Percentiles rank a stretch among this genome's conserved stretches.
Conservation (phyloP, 192 early-diverging fungal genomes). For the Coemansia sp. region DNA sequence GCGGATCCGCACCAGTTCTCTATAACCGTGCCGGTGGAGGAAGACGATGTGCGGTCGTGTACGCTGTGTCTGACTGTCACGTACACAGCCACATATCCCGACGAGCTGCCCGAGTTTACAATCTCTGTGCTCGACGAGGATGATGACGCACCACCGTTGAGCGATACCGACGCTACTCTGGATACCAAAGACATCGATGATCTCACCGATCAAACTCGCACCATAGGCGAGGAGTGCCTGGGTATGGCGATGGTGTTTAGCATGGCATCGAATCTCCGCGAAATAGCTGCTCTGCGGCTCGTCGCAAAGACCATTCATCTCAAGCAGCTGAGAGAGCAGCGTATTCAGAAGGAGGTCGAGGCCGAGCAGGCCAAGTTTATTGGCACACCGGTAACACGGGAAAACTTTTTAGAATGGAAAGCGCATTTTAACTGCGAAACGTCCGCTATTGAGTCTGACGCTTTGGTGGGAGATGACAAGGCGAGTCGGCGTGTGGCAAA, state of each 20-base stretch:
- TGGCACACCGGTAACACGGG: slow-evolving; percentile 81
- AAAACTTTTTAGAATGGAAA: slow-evolving; percentile 78
- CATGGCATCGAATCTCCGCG: slow-evolving; percentile 73
- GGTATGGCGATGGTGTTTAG: slow-evolving; percentile 95
- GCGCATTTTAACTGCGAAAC: slow-evolving; percentile 72
- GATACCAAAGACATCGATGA: slow-evolving; percentile 38
- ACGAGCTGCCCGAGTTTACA: slow-evolving; percentile 63
- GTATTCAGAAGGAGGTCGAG: slow-evolving; percentile 63
- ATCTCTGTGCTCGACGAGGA: slow-evolving; percentile 51
- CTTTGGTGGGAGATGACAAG: background rate
- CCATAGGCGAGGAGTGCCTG: slow-evolving; percentile 61
- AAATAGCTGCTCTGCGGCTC: slow-evolving; percentile 64
- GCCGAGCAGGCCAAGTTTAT: slow-evolving; percentile 71
- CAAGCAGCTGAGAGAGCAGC: slow-evolving; percentile 52
- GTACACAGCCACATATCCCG: slow-evolving; percentile 73
- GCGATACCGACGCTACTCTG: slow-evolving; percentile 49
- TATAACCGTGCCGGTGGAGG: slow-evolving; percentile 60
- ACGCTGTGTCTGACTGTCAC: slow-evolving; percentile 56
- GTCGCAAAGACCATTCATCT: slow-evolving; percentile 53
- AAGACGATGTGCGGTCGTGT: slow-evolving; percentile 61
- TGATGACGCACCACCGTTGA: slow-evolving; percentile 28
- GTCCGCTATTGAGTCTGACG: background rate
- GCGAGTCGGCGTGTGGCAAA: slow-evolving; percentile 13
- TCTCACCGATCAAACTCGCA: slow-evolving; percentile 27
- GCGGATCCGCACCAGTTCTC: slow-evolving; percentile 54